These are phyloP conservation scores for Colletotrichum abscissum DNA, from an alignment of 2,329 filamentous ascomycete species.

Conservation along the genomic window DNA sequence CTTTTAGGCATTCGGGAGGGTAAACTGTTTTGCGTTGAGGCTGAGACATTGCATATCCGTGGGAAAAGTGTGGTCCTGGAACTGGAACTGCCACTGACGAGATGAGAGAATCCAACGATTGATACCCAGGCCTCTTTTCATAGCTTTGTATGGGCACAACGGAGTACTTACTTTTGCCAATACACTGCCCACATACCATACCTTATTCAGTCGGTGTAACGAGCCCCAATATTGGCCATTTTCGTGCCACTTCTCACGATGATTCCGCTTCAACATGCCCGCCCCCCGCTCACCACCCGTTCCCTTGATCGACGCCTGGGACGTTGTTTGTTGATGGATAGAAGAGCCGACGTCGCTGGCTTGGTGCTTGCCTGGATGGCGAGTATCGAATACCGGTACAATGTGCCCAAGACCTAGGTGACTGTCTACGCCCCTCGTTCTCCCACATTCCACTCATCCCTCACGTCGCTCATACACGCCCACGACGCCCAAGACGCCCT, in stretches of 20 bases:
- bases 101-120: background rate
- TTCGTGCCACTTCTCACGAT: background rate
- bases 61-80: background rate
- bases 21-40: conserved; percentile 27
- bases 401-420: too few relatives aligned
- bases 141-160: background rate
- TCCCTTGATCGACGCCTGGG: conserved; percentile 23
- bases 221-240: background rate
- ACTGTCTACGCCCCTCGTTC: background rate
- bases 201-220: background rate
- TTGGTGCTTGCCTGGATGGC: background rate
- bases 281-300: background rate
- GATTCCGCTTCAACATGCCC: background rate
- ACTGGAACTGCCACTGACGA: background rate
- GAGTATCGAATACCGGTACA: background rate
- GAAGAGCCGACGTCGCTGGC: background rate
- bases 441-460: conserved; percentile 29
- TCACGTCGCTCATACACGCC: conserved; percentile 19
- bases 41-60: conserved; percentile 8
- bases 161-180: background rate
- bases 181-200: too few relatives aligned
- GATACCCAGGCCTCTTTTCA: background rate
- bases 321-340: background rate
- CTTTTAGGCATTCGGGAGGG: background rate
- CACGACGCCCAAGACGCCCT: background rate